Percentiles rank a stretch among this genome's conserved stretches.
phyloP scores from a whole-genome alignment of 257 asterid species.

The Lithospermum erythrorhizon region DNA sequence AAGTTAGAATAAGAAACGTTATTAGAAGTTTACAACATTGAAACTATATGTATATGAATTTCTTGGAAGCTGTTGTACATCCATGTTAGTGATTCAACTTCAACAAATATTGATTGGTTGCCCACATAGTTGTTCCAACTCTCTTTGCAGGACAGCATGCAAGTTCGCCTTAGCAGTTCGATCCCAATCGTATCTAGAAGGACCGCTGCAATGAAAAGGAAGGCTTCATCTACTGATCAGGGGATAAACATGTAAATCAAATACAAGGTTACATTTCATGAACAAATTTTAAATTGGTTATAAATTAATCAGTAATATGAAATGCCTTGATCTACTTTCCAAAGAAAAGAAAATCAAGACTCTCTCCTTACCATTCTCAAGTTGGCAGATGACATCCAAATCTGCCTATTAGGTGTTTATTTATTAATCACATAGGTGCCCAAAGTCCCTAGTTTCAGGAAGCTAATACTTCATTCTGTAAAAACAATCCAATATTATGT shows the following conservation, averaged over 20 bases:
- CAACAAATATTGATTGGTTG: constrained; percentile 38
- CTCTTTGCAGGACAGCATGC: constrained; percentile 40
- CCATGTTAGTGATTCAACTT: neutral
- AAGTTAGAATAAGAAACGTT: too few relatives aligned
- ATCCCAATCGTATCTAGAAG: constrained; percentile 90
- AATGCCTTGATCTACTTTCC: too few relatives aligned
- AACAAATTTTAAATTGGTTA: too few relatives aligned
- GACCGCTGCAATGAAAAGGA: constrained; percentile 51
- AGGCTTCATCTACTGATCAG: neutral
- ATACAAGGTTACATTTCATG: too few relatives aligned
- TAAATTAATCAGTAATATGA: too few relatives aligned
- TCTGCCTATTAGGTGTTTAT: constrained; percentile 87
- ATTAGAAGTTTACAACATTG: too few relatives aligned
- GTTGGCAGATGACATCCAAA: constrained; percentile 99
- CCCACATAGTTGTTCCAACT: constrained; percentile 61
- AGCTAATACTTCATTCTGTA: constrained; percentile 87
- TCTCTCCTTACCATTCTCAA: too few relatives aligned
- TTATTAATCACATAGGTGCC: constrained; percentile 95
- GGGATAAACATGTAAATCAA: neutral
- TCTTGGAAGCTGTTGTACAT: neutral
- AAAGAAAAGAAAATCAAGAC: too few relatives aligned
- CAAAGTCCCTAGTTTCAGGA: constrained; percentile 64
- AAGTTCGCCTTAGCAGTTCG: constrained; percentile 36
- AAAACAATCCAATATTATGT: constrained; percentile 9
- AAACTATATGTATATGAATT: neutral